Conservation (phyloP, 495 filamentous ascomycete species). For the Xylaria palmicola region DNA sequence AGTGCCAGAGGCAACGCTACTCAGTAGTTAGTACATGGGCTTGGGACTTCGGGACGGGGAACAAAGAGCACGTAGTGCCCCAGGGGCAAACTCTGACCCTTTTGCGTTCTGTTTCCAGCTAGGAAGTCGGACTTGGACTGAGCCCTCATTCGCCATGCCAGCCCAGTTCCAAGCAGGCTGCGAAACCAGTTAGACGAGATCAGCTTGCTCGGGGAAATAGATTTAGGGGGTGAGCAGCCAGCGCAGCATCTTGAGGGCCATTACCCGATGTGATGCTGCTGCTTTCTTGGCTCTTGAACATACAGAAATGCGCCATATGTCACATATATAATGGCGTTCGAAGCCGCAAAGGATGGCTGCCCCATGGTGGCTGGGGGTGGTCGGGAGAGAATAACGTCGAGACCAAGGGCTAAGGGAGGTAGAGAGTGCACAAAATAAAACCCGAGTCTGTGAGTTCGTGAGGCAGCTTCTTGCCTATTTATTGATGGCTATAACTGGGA, state of each 20-base stretch:
- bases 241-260: background rate
- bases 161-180: constrained; percentile 61
- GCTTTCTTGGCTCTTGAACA: constrained; percentile 23
- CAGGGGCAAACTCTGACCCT: constrained; percentile 54
- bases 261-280: background rate
- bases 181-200: background rate
- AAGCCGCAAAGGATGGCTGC: constrained; percentile 65
- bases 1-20: constrained; percentile 70
- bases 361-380: constrained; percentile 59
- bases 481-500: constrained; percentile 2
- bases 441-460: background rate
- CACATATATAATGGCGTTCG: constrained; percentile 73
- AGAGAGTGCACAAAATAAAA: too few relatives aligned
- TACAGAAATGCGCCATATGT: constrained; percentile 73
- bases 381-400: too few relatives aligned
- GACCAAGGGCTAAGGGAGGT: too few relatives aligned
- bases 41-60: constrained; percentile 3
- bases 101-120: constrained; percentile 70
- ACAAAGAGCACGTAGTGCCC: constrained; percentile 13
- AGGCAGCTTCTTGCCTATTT: background rate
- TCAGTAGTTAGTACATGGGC: constrained; percentile 22
- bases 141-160: constrained; percentile 67
- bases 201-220: background rate
- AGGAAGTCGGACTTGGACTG: constrained; percentile 70
- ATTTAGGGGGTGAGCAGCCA: background rate